Conservation (phyloP, 164 flowering plant species). For the Umbellularia californica region DNA sequence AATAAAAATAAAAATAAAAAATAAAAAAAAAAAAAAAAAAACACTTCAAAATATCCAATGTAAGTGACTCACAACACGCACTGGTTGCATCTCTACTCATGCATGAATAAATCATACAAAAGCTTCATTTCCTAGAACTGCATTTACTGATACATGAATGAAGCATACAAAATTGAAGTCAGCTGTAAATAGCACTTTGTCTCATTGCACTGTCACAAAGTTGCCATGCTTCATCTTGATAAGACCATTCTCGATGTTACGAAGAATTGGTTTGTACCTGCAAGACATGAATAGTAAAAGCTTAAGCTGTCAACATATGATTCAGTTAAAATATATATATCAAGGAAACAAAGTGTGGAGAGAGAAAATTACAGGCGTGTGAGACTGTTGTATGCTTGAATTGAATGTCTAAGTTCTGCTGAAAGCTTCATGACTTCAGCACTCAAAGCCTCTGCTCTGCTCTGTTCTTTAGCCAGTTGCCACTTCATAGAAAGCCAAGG, state of each 20-base stretch:
- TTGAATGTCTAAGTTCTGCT: conserved; percentile 64
- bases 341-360: background rate
- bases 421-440: conserved; percentile 88
- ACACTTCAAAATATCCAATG: no score
- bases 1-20: no score
- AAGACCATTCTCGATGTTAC: conserved; percentile 83
- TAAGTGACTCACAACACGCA: no score
- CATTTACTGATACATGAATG: background rate
- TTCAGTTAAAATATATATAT: background rate
- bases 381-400: conserved; percentile 69
- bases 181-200: background rate
- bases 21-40: no score
- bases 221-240: conserved; percentile 88
- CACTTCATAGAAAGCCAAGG: conserved; percentile 29
- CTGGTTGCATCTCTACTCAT: no score
- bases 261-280: conserved; percentile 88
- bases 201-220: conserved; percentile 45
- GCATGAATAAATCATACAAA: no score
- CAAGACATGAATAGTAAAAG: conserved; percentile 12
- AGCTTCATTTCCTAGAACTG: no score
- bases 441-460: conserved; percentile 74
- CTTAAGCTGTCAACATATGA: no score
- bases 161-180: background rate
- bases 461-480: conserved; percentile 75
- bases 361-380: conserved; percentile 54